Conservation (phyloP, 139 green algal genomes). For the Diplosphaera chodatii region DNA sequence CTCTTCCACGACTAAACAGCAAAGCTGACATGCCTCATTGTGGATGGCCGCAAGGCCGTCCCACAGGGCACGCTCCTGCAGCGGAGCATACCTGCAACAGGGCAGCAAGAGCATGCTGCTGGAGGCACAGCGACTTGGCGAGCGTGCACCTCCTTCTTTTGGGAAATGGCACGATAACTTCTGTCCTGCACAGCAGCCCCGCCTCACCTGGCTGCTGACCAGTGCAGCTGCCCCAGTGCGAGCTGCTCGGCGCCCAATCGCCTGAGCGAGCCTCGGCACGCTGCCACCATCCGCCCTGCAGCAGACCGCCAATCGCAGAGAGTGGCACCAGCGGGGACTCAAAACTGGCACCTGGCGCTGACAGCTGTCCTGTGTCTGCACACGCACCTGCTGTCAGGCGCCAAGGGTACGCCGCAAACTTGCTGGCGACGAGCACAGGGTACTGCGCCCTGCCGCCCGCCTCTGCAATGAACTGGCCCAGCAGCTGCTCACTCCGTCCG, state of each 20-base stretch:
- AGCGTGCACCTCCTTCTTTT: no score
- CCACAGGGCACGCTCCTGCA: constrained; percentile 75
- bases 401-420: constrained; percentile 83
- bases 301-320: no score
- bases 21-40: constrained; percentile 20
- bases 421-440: constrained; percentile 65
- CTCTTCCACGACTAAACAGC: no score
- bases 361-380: no score
- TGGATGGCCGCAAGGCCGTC: constrained; percentile 65
- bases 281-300: background rate
- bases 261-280: constrained; percentile 46
- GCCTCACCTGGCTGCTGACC: constrained; percentile 51
- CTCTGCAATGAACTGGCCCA: constrained; percentile 64
- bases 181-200: no score
- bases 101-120: no score
- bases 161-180: no score
- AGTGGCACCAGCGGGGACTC: no score
- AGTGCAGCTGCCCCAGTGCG: constrained; percentile 82
- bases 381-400: constrained; percentile 66
- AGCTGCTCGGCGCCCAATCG: constrained; percentile 60
- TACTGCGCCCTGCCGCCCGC: constrained; percentile 24
- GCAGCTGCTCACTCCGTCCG: constrained; percentile 51
- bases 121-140: no score
- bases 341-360: no score
- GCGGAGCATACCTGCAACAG: constrained; percentile 60